Evolutionary conservation across 2,329 filamentous ascomycete genomes (phyloP).

Genomic region (Hypoxylon sp.): DNA sequence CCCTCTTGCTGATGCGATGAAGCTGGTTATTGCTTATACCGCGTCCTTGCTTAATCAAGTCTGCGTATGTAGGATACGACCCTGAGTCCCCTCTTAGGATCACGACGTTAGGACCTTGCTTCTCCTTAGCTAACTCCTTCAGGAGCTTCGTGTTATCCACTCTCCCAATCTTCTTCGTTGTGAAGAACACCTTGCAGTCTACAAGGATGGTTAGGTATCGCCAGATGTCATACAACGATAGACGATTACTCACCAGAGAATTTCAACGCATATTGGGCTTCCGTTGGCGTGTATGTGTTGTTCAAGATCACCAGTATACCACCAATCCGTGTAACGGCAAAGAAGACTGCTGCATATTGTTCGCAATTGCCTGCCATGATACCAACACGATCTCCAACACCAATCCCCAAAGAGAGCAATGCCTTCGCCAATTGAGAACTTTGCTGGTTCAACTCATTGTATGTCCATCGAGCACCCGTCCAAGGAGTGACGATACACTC

Average conservation of each 20-base stretch:
- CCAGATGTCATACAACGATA: neutral
- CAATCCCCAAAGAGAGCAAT: slow-evolving; percentile 71
- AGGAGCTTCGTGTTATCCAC: slow-evolving; percentile 71
- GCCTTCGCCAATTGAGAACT: slow-evolving; percentile 70
- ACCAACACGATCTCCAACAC: slow-evolving; percentile 73
- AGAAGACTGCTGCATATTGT: slow-evolving; percentile 82
- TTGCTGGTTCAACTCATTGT: slow-evolving; percentile 70
- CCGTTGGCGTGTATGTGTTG: slow-evolving; percentile 80
- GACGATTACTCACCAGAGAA: slow-evolving; percentile 66
- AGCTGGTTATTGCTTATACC: slow-evolving; percentile 59
- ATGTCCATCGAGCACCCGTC: slow-evolving; percentile 79
- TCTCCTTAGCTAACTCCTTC: slow-evolving; percentile 57
- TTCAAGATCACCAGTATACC: slow-evolving; percentile 80
- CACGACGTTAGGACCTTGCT: slow-evolving; percentile 60
- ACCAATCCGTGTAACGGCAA: slow-evolving; percentile 72
- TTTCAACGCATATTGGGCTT: slow-evolving; percentile 74
- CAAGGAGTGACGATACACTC: slow-evolving; percentile 79
- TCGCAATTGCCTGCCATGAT: slow-evolving; percentile 83
- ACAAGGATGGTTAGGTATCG: slow-evolving; percentile 4
- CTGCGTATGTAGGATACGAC: slow-evolving; percentile 66
- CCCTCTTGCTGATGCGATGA: slow-evolving; percentile 60
- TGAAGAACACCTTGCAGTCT: slow-evolving; percentile 79
- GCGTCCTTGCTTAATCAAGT: slow-evolving; percentile 62
- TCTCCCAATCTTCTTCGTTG: slow-evolving; percentile 72
- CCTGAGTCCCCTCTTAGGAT: slow-evolving; percentile 66